A percentile compares a stretch with the other conserved stretches of the same genome.
These are phyloP conservation scores for Pelargonium citronellum DNA, from an alignment of 441 rosid genomes.

Conservation along the genomic window DNA sequence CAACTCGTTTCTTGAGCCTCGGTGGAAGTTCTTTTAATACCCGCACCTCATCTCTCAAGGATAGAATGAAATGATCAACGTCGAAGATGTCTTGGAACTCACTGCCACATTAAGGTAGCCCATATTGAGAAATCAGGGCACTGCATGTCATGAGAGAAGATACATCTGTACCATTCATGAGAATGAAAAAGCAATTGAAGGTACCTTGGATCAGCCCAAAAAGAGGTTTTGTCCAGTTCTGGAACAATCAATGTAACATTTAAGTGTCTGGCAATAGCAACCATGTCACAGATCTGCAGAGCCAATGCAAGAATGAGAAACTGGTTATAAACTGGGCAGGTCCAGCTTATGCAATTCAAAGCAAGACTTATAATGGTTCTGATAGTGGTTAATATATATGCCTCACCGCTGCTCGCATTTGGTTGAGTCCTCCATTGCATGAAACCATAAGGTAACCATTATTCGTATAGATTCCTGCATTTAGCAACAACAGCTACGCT, in stretches of 20 bases:
- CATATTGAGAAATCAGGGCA: background rate
- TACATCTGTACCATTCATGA: background rate
- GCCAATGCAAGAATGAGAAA: slow-evolving; percentile 5
- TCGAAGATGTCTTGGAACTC: slow-evolving; percentile 68
- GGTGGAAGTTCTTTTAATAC: slow-evolving; percentile 62
- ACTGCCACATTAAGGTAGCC: slow-evolving; percentile 30
- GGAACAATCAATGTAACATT: slow-evolving; percentile 71
- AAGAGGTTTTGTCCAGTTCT: slow-evolving; percentile 66
- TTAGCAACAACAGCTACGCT: slow-evolving; percentile 7
- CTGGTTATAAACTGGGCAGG: background rate
- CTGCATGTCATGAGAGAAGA: too few species aligned
- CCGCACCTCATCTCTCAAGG: slow-evolving; percentile 70
- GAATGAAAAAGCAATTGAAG: background rate
- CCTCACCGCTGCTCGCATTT: slow-evolving; percentile 74
- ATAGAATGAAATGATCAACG: slow-evolving; percentile 58
- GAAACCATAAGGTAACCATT: slow-evolving; percentile 73
- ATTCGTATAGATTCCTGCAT: slow-evolving; percentile 51
- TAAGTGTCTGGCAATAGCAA: slow-evolving; percentile 55
- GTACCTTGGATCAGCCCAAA: slow-evolving; percentile 73
- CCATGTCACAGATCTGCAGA: slow-evolving; percentile 73
- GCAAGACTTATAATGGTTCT: background rate
- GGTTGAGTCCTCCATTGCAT: slow-evolving; percentile 84
- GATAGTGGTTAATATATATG: background rate
- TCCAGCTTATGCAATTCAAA: background rate
- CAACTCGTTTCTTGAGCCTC: slow-evolving; percentile 50